These are phyloP conservation scores for Jatropha podagrica DNA, from an alignment of 441 rosid genomes.

Conservation along the genomic window DNA sequence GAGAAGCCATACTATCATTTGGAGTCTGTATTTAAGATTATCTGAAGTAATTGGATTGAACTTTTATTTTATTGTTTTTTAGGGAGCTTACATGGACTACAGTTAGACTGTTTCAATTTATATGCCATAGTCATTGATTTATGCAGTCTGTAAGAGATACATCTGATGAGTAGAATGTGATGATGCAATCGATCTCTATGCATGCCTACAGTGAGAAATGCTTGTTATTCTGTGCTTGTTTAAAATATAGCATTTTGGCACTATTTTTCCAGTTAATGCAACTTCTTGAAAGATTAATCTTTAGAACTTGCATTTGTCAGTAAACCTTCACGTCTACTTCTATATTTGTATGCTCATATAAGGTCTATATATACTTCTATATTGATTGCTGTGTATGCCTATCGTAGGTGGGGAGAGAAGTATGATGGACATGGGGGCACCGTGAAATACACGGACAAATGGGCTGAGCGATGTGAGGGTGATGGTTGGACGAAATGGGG, in stretches of 20 bases:
- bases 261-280: not conserved
- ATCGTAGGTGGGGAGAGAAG: constrained; percentile 88
- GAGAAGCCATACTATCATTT: not conserved
- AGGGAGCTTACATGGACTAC: not conserved
- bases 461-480: constrained; percentile 91
- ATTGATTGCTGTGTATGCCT: constrained; percentile 5
- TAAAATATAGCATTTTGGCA: not conserved
- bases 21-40: not conserved
- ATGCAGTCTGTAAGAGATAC: not conserved
- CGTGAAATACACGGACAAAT: constrained; percentile 87
- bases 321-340: not conserved
- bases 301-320: not conserved
- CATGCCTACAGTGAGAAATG: not conserved
- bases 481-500: constrained; percentile 96
- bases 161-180: not conserved
- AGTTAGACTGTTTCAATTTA: not conserved
- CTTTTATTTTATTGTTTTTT: not conserved
- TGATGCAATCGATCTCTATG: not conserved
- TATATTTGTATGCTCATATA: not conserved
- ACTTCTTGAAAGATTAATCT: not conserved
- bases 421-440: constrained; percentile 92
- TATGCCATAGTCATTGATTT: not conserved
- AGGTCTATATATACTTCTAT: too few species aligned
- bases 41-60: not conserved
- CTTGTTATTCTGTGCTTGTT: not conserved